phyloP scores from a whole-genome alignment of 2,329 filamentous ascomycete genomes.

The Stagonosporopsis cucurbitacearum region DNA sequence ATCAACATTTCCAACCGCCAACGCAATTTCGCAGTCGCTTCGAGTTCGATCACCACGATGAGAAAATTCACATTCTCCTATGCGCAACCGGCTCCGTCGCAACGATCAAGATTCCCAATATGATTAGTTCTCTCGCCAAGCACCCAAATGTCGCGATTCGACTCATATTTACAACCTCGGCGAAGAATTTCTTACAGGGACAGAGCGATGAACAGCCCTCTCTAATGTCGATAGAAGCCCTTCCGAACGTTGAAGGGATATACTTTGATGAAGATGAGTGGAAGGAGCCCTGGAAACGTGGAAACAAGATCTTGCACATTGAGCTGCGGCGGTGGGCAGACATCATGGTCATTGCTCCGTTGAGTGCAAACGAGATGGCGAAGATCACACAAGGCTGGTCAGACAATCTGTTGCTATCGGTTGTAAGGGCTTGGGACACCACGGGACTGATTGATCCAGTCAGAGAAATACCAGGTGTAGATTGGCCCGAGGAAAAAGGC shows the following conservation, averaged over 20 bases:
- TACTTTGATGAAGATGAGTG: slow-evolving; percentile 90
- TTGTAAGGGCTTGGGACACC: slow-evolving; percentile 88
- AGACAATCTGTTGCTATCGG: slow-evolving; percentile 75
- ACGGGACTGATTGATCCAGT: slow-evolving; percentile 44
- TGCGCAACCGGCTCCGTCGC: slow-evolving; percentile 79
- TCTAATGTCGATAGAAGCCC: slow-evolving; percentile 62
- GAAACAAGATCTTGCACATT: slow-evolving; percentile 86
- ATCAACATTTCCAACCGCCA: slow-evolving; percentile 28
- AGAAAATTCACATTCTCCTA: slow-evolving; percentile 65
- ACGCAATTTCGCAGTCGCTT: slow-evolving; percentile 24
- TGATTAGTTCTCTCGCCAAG: slow-evolving; percentile 61
- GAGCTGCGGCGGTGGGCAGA: slow-evolving; percentile 84
- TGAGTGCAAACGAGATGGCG: slow-evolving; percentile 84
- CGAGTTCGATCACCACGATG: slow-evolving; percentile 38
- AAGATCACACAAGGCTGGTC: slow-evolving; percentile 81
- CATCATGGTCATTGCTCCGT: slow-evolving; percentile 77
- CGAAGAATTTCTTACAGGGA: slow-evolving; percentile 75
- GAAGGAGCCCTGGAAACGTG: slow-evolving; percentile 77
- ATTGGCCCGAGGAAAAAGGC: slow-evolving; percentile 25
- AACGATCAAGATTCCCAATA: slow-evolving; percentile 74
- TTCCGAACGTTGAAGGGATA: slow-evolving; percentile 79
- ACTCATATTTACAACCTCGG: slow-evolving; percentile 78
- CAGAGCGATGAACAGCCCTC: slow-evolving; percentile 80
- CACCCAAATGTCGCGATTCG: slow-evolving; percentile 73
- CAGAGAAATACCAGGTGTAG: slow-evolving; percentile 33